phyloP scores from a whole-genome alignment of 75 land plant species.

The Picea glauca region DNA sequence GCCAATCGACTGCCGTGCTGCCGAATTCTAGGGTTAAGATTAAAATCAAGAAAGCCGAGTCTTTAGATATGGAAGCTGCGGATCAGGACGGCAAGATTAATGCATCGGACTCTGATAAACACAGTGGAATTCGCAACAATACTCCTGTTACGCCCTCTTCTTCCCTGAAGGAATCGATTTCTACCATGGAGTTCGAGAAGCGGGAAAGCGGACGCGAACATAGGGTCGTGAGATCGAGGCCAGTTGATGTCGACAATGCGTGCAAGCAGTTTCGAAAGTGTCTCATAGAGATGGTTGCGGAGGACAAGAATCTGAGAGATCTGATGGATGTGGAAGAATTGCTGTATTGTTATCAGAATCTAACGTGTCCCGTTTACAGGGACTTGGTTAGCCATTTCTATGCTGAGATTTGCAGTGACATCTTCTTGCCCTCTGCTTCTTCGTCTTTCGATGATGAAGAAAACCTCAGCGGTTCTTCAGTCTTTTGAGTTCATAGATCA shows the following conservation, averaged over 20 bases:
- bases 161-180: not conserved
- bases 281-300: constrained; percentile 54
- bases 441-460: too few species aligned
- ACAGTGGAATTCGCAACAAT: too few species aligned
- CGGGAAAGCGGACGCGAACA: not conserved
- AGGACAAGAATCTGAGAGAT: constrained; percentile 44
- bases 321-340: constrained; percentile 64
- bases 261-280: constrained; percentile 58
- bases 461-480: too few species aligned
- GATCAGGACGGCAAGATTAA: too few species aligned
- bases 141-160: too few species aligned
- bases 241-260: constrained; percentile 40
- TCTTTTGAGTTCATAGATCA: too few species aligned
- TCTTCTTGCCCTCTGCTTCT: constrained; percentile 23
- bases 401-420: constrained; percentile 55
- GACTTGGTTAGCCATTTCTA: constrained; percentile 53
- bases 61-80: too few species aligned
- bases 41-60: too few species aligned
- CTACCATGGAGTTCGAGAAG: not conserved
- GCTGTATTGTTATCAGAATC: constrained; percentile 37
- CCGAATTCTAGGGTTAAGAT: too few species aligned
- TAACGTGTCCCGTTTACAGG: constrained; percentile 44
- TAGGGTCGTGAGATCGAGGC: not conserved
- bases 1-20: too few species aligned
- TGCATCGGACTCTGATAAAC: too few species aligned